Conservation (phyloP, 345 rosid genomes). For the Ceriops decandra region DNA sequence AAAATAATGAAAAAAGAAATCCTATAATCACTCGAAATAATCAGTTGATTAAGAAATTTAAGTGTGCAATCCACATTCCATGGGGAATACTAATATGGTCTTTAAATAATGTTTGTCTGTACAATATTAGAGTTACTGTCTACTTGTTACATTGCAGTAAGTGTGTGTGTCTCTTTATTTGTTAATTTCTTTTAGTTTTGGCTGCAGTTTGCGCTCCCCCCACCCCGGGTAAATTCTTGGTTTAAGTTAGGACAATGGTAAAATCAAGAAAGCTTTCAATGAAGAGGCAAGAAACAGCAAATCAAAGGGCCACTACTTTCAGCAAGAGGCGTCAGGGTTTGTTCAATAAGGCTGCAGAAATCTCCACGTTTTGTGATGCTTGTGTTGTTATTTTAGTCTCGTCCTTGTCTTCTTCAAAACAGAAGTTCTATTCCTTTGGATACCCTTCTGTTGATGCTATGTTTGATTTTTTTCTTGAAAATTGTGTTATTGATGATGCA, state of each 20-base stretch:
- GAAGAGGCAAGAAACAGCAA: background rate
- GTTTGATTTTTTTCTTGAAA: conserved; percentile 1
- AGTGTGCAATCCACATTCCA: too few relatives aligned
- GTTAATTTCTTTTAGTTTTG: background rate
- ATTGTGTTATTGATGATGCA: background rate
- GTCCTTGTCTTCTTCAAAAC: background rate
- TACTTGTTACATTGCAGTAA: too few relatives aligned
- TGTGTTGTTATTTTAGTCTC: conserved; percentile 7
- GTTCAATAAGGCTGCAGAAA: conserved; percentile 17
- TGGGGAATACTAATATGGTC: too few relatives aligned
- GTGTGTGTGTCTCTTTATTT: background rate
- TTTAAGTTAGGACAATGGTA: conserved; percentile 6
- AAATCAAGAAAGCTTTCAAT: conserved; percentile 9
- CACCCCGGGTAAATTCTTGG: background rate
- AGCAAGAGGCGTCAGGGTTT: conserved; percentile 14
- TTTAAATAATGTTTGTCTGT: too few relatives aligned
- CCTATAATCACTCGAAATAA: too few relatives aligned
- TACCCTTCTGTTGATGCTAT: conserved; percentile 6
- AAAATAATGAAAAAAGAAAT: too few relatives aligned
- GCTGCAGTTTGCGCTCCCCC: background rate
- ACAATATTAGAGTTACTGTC: too few relatives aligned
- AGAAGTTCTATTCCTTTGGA: background rate
- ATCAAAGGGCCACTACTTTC: conserved; percentile 2
- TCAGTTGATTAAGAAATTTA: too few relatives aligned
- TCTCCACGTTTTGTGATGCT: conserved; percentile 14